Percentiles rank a stretch among this genome's conserved stretches.
Evolutionary conservation across 1,139 yeast genomes (phyloP).

Genomic region (Lodderomyces metapsilosis): DNA sequence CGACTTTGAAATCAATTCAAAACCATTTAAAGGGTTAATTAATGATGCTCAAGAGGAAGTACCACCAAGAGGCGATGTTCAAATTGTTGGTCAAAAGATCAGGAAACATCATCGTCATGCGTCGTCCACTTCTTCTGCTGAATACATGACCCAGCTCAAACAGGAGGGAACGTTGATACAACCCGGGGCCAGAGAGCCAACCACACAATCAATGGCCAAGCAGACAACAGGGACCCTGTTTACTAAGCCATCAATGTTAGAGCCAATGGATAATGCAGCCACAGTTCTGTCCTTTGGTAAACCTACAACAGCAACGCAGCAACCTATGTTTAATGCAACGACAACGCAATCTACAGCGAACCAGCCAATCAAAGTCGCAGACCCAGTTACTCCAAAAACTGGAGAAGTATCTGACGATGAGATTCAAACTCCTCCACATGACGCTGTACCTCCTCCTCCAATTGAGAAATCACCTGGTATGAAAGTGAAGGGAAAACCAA

Average conservation of each 20-base stretch:
- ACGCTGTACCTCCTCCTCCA: slow-evolving; percentile 15
- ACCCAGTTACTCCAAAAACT: not conserved
- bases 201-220: no score
- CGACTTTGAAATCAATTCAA: slow-evolving; percentile 7
- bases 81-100: slow-evolving; percentile 20
- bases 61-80: slow-evolving; percentile 40
- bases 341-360: no score
- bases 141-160: slow-evolving; percentile 3
- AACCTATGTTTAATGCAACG: no score
- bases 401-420: not conserved
- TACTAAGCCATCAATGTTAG: no score
- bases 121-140: slow-evolving; percentile 10
- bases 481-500: slow-evolving; percentile 13
- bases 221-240: no score
- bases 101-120: slow-evolving; percentile 21
- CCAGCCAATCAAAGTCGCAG: no score
- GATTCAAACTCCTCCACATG: not conserved
- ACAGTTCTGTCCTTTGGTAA: no score
- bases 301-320: no score
- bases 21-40: slow-evolving; percentile 21
- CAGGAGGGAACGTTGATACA: not conserved
- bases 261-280: no score
- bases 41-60: slow-evolving; percentile 31
- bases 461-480: slow-evolving; percentile 16
- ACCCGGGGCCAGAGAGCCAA: not conserved